Evolutionary conservation across 1,284 basidiomycete genomes (phyloP).

Genomic region (Heterobasidion irregulare): DNA sequence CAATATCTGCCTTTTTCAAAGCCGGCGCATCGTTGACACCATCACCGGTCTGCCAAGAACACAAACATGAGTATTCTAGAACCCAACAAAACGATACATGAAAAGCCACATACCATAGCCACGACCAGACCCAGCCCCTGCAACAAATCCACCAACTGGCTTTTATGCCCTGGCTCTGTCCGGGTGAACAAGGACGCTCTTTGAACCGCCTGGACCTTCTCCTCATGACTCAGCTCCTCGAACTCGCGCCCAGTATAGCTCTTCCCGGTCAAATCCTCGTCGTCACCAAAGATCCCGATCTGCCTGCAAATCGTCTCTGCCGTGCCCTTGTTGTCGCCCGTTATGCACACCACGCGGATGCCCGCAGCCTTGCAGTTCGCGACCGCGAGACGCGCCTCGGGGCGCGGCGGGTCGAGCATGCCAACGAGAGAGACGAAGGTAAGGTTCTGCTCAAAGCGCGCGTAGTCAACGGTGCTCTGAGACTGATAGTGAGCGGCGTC

Average conservation of each 20-base stretch:
- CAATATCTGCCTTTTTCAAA: conserved; percentile 95
- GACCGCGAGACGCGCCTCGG: conserved; percentile 85
- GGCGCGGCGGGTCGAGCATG: conserved; percentile 97
- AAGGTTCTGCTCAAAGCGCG: conserved; percentile 84
- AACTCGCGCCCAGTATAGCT: conserved; percentile 93
- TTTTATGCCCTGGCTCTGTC: conserved; percentile 95
- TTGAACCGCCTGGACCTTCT: conserved; percentile 83
- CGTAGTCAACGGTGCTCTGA: conserved; percentile 74
- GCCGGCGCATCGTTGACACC: conserved; percentile 98
- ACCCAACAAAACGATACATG: too few species aligned
- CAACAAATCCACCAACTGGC: conserved; percentile 90
- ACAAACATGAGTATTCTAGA: conserved; percentile 8
- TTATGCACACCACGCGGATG: conserved; percentile 95
- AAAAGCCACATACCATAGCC: conserved; percentile 73
- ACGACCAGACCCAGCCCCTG: conserved; percentile 90
- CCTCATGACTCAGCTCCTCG: conserved; percentile 71
- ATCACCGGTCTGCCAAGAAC: conserved; percentile 65
- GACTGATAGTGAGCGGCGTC: conserved; percentile 77
- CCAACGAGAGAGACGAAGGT: conserved; percentile 94
- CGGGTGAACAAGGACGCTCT: conserved; percentile 86
- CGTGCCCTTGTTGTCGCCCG: conserved; percentile 97
- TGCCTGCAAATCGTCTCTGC: conserved; percentile 96
- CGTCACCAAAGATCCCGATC: conserved; percentile 84
- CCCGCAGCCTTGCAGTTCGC: conserved; percentile 90
- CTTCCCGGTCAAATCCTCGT: conserved; percentile 84